These are phyloP conservation scores for Austropuccinia psidii DNA, from an alignment of 1,284 basidiomycete genomes.

Conservation along the genomic window DNA sequence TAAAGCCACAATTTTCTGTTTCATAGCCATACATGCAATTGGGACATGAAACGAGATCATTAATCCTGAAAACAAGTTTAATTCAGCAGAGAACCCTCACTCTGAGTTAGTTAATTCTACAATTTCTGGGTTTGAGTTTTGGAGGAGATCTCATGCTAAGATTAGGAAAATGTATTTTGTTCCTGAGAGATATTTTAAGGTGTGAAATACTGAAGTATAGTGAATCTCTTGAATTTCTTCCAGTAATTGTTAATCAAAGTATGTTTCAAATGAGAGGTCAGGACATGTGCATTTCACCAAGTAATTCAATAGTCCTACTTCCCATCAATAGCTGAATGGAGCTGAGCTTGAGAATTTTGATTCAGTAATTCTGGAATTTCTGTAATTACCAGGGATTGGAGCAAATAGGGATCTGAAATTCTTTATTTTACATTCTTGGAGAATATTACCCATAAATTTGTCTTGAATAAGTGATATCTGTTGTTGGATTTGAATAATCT, in stretches of 20 bases:
- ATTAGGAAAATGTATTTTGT: neutral
- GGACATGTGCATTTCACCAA: constrained; percentile 5
- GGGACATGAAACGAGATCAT: neutral
- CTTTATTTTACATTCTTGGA: too few relatives aligned
- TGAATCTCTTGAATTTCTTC: too few relatives aligned
- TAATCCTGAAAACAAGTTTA: neutral
- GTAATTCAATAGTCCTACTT: neutral
- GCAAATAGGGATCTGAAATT: too few relatives aligned
- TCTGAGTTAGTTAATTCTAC: neutral
- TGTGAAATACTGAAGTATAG: too few relatives aligned
- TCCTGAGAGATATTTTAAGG: neutral
- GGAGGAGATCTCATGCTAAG: neutral
- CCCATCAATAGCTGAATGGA: neutral
- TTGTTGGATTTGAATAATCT: too few relatives aligned
- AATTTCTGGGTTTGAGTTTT: too few relatives aligned
- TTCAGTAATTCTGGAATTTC: too few relatives aligned
- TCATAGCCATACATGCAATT: neutral
- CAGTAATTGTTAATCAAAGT: too few relatives aligned
- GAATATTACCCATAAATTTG: too few relatives aligned
- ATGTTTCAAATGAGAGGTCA: neutral
- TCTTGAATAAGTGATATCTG: too few relatives aligned
- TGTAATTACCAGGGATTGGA: too few relatives aligned
- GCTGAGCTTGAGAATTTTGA: too few relatives aligned
- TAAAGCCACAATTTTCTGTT: neutral
- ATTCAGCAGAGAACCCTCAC: neutral